Base-by-base conservation (phyloP, 2,329 filamentous ascomycete genomes). In the Monosporascus sp. region DNA sequence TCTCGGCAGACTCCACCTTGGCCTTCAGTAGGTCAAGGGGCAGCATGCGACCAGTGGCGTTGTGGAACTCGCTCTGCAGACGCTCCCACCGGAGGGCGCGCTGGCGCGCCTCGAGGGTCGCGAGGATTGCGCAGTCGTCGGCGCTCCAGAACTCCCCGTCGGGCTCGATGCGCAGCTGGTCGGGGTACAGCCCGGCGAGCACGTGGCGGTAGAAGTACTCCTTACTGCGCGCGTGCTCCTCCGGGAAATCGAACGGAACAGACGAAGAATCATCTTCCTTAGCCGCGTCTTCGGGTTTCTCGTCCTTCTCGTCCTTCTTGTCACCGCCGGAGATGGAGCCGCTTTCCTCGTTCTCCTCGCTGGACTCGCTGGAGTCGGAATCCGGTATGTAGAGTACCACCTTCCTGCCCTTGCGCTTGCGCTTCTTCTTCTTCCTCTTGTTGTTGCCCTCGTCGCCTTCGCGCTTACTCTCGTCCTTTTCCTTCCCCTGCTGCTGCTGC, bases 31-130 rank as follows among this genome's bases (percentile, higher is more conserved):
- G n/a, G 24, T 59, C 49, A 1, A 43, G 25, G 1, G 58, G 50
- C 7, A 67, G 48, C 57, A 59, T 58, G 39, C 60, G 57, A 5
- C 65, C 65, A 1, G 65, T 66, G 22, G 61, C 53, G 54, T 66
- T 67, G 38, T 51, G 56, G 54, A 69, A 68, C 2, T 65, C 62
- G n/a, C 60, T 56, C 49, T 62, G 56, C 38, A 67, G 57, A 20
- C 60, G 18, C 9, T 60, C 44, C 58, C 60, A 67, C 54, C 60
- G 63, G 48, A 61, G 48, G 35, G 57, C 56, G 37, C 61, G 62
- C 43, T 62, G 57, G 50, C 62, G 62, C 2, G 64, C 63, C 57
- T 67, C 66, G 44, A 65, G 44, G 5, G 52, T 48, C 5, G 60
- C 55, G 2, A 69, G 57, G 3, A 59, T 52, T 15, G 50, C 51